These are phyloP conservation scores for Wickerhamomyces silvicola DNA, from an alignment of 805 yeast species.

Conservation along the genomic window DNA sequence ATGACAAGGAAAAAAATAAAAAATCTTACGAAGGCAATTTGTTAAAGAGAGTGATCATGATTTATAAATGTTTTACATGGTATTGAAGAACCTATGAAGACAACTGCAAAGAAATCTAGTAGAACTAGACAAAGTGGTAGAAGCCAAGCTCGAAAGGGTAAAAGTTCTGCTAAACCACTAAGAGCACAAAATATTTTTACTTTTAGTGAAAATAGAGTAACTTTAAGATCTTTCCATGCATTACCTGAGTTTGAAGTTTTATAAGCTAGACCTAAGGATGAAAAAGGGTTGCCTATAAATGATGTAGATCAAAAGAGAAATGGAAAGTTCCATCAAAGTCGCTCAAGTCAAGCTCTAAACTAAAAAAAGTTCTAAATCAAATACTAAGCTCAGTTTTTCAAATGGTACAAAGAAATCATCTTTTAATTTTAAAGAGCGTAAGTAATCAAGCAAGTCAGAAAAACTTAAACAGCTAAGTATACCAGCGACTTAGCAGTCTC, in stretches of 20 bases:
- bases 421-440: no score
- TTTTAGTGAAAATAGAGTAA: conserved; percentile 31
- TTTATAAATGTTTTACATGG: conserved; percentile 44
- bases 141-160: conserved; percentile 15
- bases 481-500: no score
- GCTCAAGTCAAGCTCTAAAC: conserved; percentile 1
- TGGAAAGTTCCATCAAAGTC: background rate
- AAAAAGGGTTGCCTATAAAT: conserved; percentile 3
- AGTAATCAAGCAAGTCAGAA: no score
- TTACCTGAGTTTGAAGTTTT: conserved; percentile 21
- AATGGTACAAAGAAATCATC: no score
- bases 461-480: no score
- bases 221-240: conserved; percentile 33
- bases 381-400: no score
- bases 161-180: conserved; percentile 11
- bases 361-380: no score
- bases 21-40: conserved; percentile 18
- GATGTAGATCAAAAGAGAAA: background rate
- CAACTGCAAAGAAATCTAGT: conserved; percentile 6
- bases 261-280: conserved; percentile 17
- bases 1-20: conserved; percentile 26
- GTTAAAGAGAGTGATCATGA: conserved; percentile 41
- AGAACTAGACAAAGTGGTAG: conserved; percentile 32
- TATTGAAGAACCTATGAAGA: conserved; percentile 31
- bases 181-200: conserved; percentile 30